These are phyloP conservation scores for Fusarium torreyae DNA, from an alignment of 2,329 filamentous ascomycete genomes.

Conservation along the genomic window DNA sequence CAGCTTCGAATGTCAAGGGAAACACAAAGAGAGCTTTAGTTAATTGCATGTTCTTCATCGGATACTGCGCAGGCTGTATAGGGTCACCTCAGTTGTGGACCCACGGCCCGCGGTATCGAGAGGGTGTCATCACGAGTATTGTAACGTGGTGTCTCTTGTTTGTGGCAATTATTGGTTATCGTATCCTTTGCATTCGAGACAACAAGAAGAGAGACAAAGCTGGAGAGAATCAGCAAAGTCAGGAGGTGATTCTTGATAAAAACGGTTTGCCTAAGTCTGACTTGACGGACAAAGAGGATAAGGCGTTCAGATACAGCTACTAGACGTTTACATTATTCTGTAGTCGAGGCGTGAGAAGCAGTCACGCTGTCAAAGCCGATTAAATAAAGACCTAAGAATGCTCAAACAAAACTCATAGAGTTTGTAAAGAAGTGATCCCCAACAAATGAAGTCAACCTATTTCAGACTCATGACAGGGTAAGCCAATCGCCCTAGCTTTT, in stretches of 20 bases:
- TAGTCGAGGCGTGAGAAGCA: too few relatives aligned
- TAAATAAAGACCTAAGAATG: too few relatives aligned
- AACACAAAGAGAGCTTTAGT: constrained; percentile 7
- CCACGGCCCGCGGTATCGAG: constrained; percentile 1
- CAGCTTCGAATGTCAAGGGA: neutral
- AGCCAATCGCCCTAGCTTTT: too few relatives aligned
- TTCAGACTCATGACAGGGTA: too few relatives aligned
- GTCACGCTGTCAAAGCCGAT: too few relatives aligned
- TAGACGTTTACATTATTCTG: neutral
- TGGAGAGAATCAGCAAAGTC: neutral
- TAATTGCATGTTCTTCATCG: constrained; percentile 11
- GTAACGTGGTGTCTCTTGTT: constrained; percentile 5
- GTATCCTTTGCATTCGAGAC: neutral
- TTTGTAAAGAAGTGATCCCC: too few relatives aligned
- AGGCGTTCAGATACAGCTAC: neutral
- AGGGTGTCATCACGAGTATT: constrained; percentile 3
- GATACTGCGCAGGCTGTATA: constrained; percentile 1
- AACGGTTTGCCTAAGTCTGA: constrained; percentile 9
- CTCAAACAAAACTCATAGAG: too few relatives aligned
- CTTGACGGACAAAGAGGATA: constrained; percentile 3
- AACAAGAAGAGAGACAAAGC: neutral
- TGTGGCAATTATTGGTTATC: constrained; percentile 1
- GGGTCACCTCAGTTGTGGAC: constrained; percentile 5
- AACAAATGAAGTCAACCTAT: too few relatives aligned
- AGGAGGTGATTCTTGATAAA: neutral